Percentiles rank a stretch among this genome's conserved stretches.
Evolutionary conservation across 202 grass and related monocot genomes (phyloP).

Genomic region (Dendrocalamus latiflorus): DNA sequence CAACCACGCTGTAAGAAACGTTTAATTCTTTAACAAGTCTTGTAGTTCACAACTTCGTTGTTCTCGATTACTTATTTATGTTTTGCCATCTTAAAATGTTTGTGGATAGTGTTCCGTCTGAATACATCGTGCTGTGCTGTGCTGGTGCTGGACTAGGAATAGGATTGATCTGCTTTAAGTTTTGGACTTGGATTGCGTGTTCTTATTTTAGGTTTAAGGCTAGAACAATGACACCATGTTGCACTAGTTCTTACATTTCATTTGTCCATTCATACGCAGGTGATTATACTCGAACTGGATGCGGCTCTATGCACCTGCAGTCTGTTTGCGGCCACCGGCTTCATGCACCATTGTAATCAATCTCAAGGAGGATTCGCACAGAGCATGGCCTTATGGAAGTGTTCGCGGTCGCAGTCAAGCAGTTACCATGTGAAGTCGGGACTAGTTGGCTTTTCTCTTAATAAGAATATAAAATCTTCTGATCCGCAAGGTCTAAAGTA

Average conservation of each 20-base stretch:
- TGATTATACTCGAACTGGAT: slow-evolving; percentile 26
- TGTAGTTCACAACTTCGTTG: neutral
- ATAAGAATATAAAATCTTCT: slow-evolving; percentile 35
- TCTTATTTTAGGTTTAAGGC: neutral
- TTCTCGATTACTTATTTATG: neutral
- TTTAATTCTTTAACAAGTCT: neutral
- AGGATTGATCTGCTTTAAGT: neutral
- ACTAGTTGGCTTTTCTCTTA: slow-evolving; percentile 13
- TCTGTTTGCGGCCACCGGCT: slow-evolving; percentile 29
- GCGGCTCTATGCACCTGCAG: slow-evolving; percentile 36
- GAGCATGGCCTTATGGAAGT: slow-evolving; percentile 30
- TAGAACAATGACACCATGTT: neutral
- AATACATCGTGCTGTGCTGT: neutral
- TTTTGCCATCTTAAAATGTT: neutral
- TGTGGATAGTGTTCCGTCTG: neutral
- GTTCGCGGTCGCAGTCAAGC: neutral
- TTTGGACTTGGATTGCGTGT: neutral
- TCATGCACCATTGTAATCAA: slow-evolving; percentile 22
- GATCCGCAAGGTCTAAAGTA: slow-evolving; percentile 36
- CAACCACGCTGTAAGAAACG: neutral
- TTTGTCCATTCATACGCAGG: slow-evolving; percentile 8
- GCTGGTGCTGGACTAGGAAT: no score
- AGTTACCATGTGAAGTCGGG: neutral
- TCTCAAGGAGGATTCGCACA: slow-evolving; percentile 31
- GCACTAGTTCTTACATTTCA: neutral